These are phyloP conservation scores for Ophiosphaerella narmari DNA, from an alignment of 2,329 filamentous ascomycete species.

Conservation along the genomic window DNA sequence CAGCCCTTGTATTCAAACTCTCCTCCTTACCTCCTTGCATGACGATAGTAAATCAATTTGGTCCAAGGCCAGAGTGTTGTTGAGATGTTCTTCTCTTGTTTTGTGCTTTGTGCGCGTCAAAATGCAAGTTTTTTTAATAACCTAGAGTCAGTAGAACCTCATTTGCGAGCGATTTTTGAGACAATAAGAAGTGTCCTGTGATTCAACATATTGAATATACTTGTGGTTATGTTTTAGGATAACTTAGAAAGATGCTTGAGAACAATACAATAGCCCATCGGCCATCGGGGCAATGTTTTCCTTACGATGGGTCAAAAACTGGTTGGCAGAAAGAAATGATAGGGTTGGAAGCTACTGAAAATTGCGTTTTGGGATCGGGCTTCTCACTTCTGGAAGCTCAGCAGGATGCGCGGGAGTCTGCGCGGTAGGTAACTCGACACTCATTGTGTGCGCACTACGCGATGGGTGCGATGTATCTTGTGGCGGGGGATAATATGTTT, in stretches of 20 bases:
- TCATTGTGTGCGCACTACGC: background rate
- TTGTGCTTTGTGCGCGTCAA: background rate
- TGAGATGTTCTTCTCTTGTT: background rate
- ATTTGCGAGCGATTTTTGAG: too few species aligned
- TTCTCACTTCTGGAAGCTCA: conserved; percentile 6
- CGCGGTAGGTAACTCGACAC: conserved; percentile 7
- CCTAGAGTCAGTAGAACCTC: too few species aligned
- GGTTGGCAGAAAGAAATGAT: too few species aligned
- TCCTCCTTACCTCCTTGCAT: too few species aligned
- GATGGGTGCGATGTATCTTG: background rate
- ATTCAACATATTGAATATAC: too few species aligned
- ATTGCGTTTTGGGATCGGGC: background rate
- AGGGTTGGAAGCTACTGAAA: background rate
- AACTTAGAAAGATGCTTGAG: too few species aligned
- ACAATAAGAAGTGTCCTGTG: too few species aligned
- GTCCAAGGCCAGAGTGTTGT: background rate
- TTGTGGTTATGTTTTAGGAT: too few species aligned
- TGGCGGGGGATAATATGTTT: conserved; percentile 9
- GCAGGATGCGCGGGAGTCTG: conserved; percentile 1
- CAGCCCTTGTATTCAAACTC: background rate
- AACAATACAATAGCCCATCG: too few species aligned
- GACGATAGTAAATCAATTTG: background rate
- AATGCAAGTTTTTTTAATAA: too few species aligned
- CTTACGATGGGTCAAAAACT: too few species aligned
- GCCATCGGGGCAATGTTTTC: too few species aligned